phyloP scores from a whole-genome alignment of 495 filamentous ascomycete species.

The Saxophila tyrrhenica region DNA sequence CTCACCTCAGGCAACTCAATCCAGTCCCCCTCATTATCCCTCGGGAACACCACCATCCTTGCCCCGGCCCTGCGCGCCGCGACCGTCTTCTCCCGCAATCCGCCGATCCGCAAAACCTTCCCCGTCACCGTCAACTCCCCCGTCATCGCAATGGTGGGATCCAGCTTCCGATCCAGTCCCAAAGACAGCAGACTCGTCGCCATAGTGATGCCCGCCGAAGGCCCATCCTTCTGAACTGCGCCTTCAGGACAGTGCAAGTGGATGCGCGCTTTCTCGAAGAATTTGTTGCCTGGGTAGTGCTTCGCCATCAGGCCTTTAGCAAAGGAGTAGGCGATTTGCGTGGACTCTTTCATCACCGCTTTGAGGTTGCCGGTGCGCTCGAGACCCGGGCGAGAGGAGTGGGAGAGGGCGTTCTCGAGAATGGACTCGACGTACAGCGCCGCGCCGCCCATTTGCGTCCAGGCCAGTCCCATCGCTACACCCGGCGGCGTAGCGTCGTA shows the following conservation, averaged over 20 bases:
- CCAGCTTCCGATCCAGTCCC: constrained; percentile 63
- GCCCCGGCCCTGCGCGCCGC: constrained; percentile 88
- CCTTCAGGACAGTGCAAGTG: constrained; percentile 97
- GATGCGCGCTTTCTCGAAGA: constrained; percentile 91
- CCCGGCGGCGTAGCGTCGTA: constrained; percentile 94
- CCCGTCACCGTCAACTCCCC: constrained; percentile 96
- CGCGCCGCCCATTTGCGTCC: constrained; percentile 95
- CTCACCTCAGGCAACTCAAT: constrained; percentile 91
- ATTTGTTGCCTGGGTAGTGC: constrained; percentile 76
- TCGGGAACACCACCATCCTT: constrained; percentile 89
- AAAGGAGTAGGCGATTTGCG: constrained; percentile 88
- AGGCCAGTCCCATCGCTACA: constrained; percentile 96
- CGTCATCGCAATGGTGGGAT: constrained; percentile 93
- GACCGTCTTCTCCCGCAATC: constrained; percentile 96
- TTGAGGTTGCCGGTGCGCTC: constrained; percentile 91
- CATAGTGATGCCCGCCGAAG: constrained; percentile 95
- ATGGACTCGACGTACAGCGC: constrained; percentile 97
- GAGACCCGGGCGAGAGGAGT: constrained; percentile 61
- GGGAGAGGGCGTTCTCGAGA: constrained; percentile 64
- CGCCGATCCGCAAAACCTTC: constrained; percentile 92
- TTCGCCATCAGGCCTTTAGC: constrained; percentile 79
- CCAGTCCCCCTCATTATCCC: constrained; percentile 94
- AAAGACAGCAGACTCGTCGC: constrained; percentile 79
- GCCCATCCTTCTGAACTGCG: constrained; percentile 90
- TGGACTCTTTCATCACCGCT: constrained; percentile 96